Base-by-base conservation (phyloP, 2,329 filamentous ascomycete species). In the Colletotrichum sublineola region DNA sequence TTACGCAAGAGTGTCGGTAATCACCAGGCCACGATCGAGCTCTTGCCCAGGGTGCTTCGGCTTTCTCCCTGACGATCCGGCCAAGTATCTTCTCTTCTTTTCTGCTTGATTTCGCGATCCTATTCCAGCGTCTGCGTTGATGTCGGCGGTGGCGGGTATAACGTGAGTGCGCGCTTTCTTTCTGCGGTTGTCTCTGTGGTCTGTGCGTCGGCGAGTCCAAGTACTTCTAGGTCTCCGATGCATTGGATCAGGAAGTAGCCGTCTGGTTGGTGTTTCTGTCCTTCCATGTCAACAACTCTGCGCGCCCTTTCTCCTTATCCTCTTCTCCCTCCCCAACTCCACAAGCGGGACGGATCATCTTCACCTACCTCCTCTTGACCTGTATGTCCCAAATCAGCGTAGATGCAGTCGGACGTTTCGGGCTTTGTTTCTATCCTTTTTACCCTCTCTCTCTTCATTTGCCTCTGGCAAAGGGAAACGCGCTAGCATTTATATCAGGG, bases 401-500 rank as follows among this genome's bases (percentile, higher is more conserved):
- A 20, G 33, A 44, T 9, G 56, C 48, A 9, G n/a, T 56, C 40
- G 24, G 40, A 46, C 14, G 62, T 44, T 33, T 50, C 18, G 29
- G 64, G 33, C 15, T n/a, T 61, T 33, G 36, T 42, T 40, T 63
- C n/a, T n/a, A 38, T 50, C 12, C 33, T 63, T 63, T 67, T 14
- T 62, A 20, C 44, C 55, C 65, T 53, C 14, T 69, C 50, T 61
- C 46, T 61, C 31, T 46, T 62, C 65, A n/a, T 50, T 42, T 38
- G 12, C 44, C 52, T 56, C 24, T 4, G 18, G 18, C 58, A n/a
- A 24, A 46, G 66, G 65, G 58, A 69, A 61, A 15, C 60, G 48
- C 69, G 69, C 69, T 72, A 72, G 69, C 66, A 69, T 72, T 72
- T 72, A 72, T 72, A 72, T 64, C 44, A n/a, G 18, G 53, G 48